Base-by-base conservation (phyloP, 768 basidiomycete genomes). In the Tylopilus vinaceipallidus region DNA sequence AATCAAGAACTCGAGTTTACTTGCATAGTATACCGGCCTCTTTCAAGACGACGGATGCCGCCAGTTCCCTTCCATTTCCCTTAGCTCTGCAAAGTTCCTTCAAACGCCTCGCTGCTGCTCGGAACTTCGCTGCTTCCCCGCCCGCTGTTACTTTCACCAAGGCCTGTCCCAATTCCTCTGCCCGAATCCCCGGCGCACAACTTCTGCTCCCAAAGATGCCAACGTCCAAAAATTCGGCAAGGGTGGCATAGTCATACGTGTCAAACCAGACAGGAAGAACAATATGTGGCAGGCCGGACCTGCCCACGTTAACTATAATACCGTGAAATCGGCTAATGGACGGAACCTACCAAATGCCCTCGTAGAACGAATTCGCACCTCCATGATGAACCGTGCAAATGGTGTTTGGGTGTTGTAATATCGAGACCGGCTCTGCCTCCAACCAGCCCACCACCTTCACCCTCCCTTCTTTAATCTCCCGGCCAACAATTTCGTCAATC, bases 201-300 rank as follows among this genome's bases (percentile, higher is more conserved):
- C 12, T 23, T 47, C 30, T 26, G 13, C 11, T 57, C 14, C 32
- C 48, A 13, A 6, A 46, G 29, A 58, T 16, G 17, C 52, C 57
- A 6, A 46, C 26, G 14, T 50, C 55, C 39, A 54, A 19, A 32
- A 16, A 41, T 27, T 54, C 48, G 0, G 23, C 49, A 12, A 42
- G 46, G 1, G 11, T 13, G 7, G 39, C 41, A 17, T 49, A 48
- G 9, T 57, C 49, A 27, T 37, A 58, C 4, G 53, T 54, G 33
- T 59, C 57, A 13, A 10, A 42, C 57, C 53, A 55, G n/a, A 49
- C 47, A 0, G 57, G 36, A 14, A 59, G 53, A 12, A 54, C 33
- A 11, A 58, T 35, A 16, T 51, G 52, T 0, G 52, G 53, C 0
- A 46, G 13, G 1, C 57, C 57, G 30, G 47, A 59, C 46, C 57